Conservation (phyloP, 2,329 filamentous ascomycete species). For the Fusarium nelsonii region DNA sequence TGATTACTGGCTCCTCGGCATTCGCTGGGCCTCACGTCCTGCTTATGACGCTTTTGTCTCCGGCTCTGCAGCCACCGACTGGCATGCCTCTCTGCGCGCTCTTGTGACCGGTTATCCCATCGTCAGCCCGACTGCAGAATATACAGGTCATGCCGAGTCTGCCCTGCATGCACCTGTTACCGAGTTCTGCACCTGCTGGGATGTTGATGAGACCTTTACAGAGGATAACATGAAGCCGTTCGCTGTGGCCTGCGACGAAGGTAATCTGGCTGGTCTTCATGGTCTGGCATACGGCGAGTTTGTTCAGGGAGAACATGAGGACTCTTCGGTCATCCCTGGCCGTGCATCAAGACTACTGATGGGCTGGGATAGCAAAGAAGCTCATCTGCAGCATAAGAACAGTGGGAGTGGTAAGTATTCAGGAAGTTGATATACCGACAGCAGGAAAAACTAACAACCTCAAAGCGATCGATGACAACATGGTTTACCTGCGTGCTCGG, state of each 20-base stretch:
- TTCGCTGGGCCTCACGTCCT: slow-evolving; percentile 52
- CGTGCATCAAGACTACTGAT: slow-evolving; percentile 52
- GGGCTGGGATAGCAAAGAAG: slow-evolving; percentile 57
- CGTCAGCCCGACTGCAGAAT: slow-evolving; percentile 40
- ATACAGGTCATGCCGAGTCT: slow-evolving; percentile 39
- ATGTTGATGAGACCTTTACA: slow-evolving; percentile 50
- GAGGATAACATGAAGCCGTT: slow-evolving; percentile 50
- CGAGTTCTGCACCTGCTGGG: slow-evolving; percentile 55
- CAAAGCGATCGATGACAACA: slow-evolving; percentile 54
- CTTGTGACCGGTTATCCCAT: slow-evolving; percentile 47
- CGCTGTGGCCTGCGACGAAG: slow-evolving; percentile 40
- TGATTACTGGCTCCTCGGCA: slow-evolving; percentile 50
- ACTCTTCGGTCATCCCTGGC: slow-evolving; percentile 48
- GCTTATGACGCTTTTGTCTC: slow-evolving; percentile 57
- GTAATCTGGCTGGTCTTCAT: slow-evolving; percentile 48
- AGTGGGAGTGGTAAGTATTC: slow-evolving; percentile 48
- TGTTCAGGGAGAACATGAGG: slow-evolving; percentile 47
- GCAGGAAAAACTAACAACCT: background rate
- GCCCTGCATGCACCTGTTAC: slow-evolving; percentile 54
- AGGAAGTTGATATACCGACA: background rate
- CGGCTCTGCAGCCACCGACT: slow-evolving; percentile 57
- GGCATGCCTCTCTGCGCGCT: slow-evolving; percentile 54
- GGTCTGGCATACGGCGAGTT: slow-evolving; percentile 53
- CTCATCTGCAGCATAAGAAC: slow-evolving; percentile 52
- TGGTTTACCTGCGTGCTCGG: slow-evolving; percentile 50